These are phyloP conservation scores for Phellopilus nigrolimitatus DNA, from an alignment of 1,284 basidiomycete genomes.

Conservation along the genomic window DNA sequence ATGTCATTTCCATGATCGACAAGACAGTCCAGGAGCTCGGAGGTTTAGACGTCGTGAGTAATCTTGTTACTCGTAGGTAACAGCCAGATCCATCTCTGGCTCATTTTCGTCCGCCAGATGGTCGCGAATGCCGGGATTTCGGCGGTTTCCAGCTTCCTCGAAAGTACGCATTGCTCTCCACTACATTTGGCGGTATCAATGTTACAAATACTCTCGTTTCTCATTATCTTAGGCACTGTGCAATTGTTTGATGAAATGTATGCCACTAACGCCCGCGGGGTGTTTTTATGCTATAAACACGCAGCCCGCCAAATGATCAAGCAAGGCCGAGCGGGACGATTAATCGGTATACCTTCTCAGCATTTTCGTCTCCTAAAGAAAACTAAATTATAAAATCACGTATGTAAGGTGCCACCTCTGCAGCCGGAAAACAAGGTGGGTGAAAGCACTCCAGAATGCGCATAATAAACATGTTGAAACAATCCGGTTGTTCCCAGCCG, in stretches of 20 bases:
- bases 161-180: not conserved
- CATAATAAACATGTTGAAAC: too few relatives aligned
- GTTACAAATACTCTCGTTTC: not conserved
- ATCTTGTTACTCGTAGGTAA: not conserved
- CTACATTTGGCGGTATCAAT: not conserved
- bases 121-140: conserved; percentile 18
- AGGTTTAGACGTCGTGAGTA: conserved; percentile 15
- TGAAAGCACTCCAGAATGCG: not conserved
- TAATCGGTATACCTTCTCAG: conserved; percentile 8
- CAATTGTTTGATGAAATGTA: conserved; percentile 3
- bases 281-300: conserved; percentile 20
- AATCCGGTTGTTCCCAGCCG: not conserved
- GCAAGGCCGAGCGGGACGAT: conserved; percentile 18
- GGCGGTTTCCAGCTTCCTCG: not conserved
- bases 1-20: conserved; percentile 16
- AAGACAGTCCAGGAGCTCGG: conserved; percentile 14
- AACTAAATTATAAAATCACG: too few relatives aligned
- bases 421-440: conserved; percentile 12
- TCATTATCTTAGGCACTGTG: conserved; percentile 1
- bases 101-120: conserved; percentile 9
- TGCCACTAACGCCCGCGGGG: conserved; percentile 13
- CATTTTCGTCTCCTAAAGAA: too few relatives aligned
- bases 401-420: conserved; percentile 12
- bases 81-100: not conserved
- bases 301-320: conserved; percentile 21